A percentile compares a stretch with the other conserved stretches of the same genome.
Evolutionary conservation across 805 yeast species (phyloP).

Genomic region (Zygosaccharomyces rouxii): DNA sequence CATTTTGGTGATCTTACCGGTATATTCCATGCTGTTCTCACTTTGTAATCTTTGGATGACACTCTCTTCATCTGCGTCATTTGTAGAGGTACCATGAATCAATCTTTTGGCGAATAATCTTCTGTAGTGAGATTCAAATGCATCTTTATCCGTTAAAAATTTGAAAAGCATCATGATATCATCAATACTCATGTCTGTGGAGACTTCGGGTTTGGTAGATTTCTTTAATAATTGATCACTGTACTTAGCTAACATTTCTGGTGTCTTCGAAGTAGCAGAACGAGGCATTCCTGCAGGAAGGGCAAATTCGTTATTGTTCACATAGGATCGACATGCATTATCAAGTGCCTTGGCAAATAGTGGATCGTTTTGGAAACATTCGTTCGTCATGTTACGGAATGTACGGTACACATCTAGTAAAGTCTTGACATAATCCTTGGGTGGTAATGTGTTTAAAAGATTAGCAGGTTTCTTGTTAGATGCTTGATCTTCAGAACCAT

Average conservation of each 20-base stretch:
- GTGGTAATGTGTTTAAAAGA: slow-evolving; percentile 34
- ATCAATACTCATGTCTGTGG: slow-evolving; percentile 71
- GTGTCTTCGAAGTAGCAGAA: slow-evolving; percentile 66
- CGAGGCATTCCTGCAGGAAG: slow-evolving; percentile 49
- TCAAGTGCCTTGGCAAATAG: slow-evolving; percentile 84
- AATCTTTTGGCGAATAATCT: slow-evolving; percentile 83
- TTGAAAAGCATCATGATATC: slow-evolving; percentile 84
- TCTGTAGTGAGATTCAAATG: slow-evolving; percentile 90
- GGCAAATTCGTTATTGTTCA: slow-evolving; percentile 80
- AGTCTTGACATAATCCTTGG: slow-evolving; percentile 75
- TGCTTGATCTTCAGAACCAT: slow-evolving; percentile 14
- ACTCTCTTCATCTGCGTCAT: slow-evolving; percentile 74
- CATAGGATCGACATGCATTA: slow-evolving; percentile 77
- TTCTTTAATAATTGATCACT: slow-evolving; percentile 79
- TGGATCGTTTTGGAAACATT: slow-evolving; percentile 57
- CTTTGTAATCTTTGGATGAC: slow-evolving; percentile 82
- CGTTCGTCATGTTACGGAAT: slow-evolving; percentile 39
- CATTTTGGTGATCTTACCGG: slow-evolving; percentile 92
- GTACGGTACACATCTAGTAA: slow-evolving; percentile 65
- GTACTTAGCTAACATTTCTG: slow-evolving; percentile 86
- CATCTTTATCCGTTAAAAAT: slow-evolving; percentile 89
- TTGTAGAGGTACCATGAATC: slow-evolving; percentile 78
- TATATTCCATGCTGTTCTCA: slow-evolving; percentile 87
- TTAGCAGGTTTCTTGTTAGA: slow-evolving; percentile 44
- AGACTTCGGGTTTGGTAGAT: slow-evolving; percentile 63